These are phyloP conservation scores for Zangia roseola DNA, from an alignment of 768 basidiomycete species.

Conservation along the genomic window DNA sequence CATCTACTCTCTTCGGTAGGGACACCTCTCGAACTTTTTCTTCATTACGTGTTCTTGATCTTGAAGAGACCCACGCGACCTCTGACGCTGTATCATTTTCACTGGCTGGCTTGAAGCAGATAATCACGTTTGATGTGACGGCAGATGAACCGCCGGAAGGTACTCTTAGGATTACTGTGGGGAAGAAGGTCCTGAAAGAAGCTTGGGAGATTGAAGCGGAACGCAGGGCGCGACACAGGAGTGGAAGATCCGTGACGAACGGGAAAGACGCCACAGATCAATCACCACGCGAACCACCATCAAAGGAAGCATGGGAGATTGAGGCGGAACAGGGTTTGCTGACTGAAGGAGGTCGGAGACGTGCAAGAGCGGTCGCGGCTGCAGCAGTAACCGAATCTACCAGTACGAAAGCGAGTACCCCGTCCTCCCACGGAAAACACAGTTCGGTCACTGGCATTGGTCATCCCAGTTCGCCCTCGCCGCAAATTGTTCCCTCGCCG, in stretches of 20 bases:
- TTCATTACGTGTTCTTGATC: conserved; percentile 54
- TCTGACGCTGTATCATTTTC: conserved; percentile 43
- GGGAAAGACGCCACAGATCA: not conserved
- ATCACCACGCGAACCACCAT: conserved; percentile 27
- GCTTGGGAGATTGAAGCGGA: conserved; percentile 81
- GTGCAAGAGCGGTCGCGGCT: conserved; percentile 47
- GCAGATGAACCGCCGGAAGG: conserved; percentile 53
- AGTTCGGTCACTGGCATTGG: conserved; percentile 20
- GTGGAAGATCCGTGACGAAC: conserved; percentile 31
- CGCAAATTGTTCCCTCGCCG: conserved; percentile 20
- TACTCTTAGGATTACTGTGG: conserved; percentile 56
- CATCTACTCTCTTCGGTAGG: conserved; percentile 24
- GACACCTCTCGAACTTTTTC: conserved; percentile 42
- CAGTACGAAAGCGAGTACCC: conserved; percentile 8
- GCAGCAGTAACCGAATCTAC: conserved; percentile 39
- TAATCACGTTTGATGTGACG: conserved; percentile 53
- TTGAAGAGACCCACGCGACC: conserved; percentile 63
- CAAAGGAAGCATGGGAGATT: conserved; percentile 78
- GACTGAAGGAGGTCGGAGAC: conserved; percentile 70
- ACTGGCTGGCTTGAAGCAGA: conserved; percentile 47
- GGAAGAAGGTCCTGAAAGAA: conserved; percentile 71
- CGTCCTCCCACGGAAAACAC: conserved; percentile 17
- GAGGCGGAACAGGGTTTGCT: conserved; percentile 74
- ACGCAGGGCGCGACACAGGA: conserved; percentile 43
- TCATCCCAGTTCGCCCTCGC: conserved; percentile 27